Base-by-base conservation (phyloP, 257 asterid species). In the Nyctanthes arbortristis region DNA sequence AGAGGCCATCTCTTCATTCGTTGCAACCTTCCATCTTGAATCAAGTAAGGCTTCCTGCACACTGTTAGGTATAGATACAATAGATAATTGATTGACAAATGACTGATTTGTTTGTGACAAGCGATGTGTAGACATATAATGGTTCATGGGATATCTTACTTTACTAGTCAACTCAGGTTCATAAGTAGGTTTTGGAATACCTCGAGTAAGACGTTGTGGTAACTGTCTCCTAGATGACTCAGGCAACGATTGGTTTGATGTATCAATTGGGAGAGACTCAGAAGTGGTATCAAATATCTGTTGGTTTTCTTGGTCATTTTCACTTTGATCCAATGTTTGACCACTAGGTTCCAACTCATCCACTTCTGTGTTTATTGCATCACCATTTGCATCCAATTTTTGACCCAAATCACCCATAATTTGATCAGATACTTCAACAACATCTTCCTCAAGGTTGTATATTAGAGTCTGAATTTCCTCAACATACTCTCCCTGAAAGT, bases 81-180 rank as follows among this genome's bases (percentile, higher is more conserved):
- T 34, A 31, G 45, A 31, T 61, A 30, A 61, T 32, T 61, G 45
- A 61, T 31, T 61, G n/a, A 61, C 12, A 61, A 61, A 61, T 61
- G 66, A 61, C 27, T 61, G n/a, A 61, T 31, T 61, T 33, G 29
- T 12, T 61, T 61, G 2, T 33, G 66, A 61, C 12, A 61, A 18
- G 22, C 28, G 28, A 32, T 61, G 27, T 3, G 7, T 33, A 61
- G 45, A 30, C 28, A 34, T 20, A 58, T 25, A 58, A 58, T 36
- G 2, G 11, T 25, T 61, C 45, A 61, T 61, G 20, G 66, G 66
- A 61, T 61, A 61, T 61, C 47, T n/a, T n/a, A n/a, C n/a, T 16
- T 32, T 61, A 18, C 47, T 61, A 32, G 66, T 31, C 5, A 61
- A 20, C 20, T 33, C 5, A 61, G 66, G 66, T 61, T 34, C 45